A percentile compares a stretch with the other conserved stretches of the same genome.
Conservation (phyloP, 192 early-diverging fungal species). For the Backusella mclennaniae region DNA sequence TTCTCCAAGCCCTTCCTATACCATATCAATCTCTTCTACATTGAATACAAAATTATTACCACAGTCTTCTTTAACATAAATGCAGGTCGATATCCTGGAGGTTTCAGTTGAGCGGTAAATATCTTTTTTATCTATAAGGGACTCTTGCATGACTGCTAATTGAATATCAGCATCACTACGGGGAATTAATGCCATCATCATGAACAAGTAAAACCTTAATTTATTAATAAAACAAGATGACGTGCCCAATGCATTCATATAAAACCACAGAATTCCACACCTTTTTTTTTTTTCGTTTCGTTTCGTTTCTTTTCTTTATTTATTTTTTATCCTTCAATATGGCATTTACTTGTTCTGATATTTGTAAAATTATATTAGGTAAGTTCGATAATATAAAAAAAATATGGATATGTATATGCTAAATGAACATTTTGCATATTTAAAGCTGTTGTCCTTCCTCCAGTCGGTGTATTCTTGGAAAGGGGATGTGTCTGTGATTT, state of each 20-base stretch:
- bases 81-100: no score
- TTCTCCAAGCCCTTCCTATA: no score
- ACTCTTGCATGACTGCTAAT: no score
- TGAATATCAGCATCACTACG: no score
- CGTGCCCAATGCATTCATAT: not conserved
- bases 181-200: not conserved
- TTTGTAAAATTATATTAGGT: constrained; percentile 16
- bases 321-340: not conserved
- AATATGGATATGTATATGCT: not conserved
- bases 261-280: not conserved
- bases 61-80: no score
- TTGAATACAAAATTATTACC: no score
- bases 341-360: constrained; percentile 23
- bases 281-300: not conserved
- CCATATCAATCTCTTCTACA: no score
- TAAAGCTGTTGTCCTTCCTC: constrained; percentile 45
- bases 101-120: no score
- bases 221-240: not conserved
- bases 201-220: not conserved
- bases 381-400: not conserved
- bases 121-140: no score
- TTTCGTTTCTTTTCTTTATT: not conserved
- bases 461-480: constrained; percentile 63
- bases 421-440: not conserved
- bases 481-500: constrained; percentile 51